Evolutionary conservation across 2,329 filamentous ascomycete genomes (phyloP), one percentile per base, ranked within the genome.

Genomic region (Epichloe hybrida): DNA sequence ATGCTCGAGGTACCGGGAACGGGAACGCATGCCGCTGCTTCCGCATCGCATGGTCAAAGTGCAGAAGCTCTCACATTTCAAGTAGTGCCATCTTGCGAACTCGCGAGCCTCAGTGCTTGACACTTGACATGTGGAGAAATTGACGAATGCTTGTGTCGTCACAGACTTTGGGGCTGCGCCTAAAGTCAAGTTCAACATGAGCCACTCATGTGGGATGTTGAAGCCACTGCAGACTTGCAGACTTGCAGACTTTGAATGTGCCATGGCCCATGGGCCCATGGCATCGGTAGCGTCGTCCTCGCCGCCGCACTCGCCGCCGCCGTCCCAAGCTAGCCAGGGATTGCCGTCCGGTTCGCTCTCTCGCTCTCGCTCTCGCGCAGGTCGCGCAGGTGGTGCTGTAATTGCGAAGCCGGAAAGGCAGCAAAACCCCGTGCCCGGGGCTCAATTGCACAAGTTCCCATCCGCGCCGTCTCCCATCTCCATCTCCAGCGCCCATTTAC

Each of bases 11-110:
- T 17, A 17, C 43, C 12, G 17, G n/a, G 15, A 42, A 47, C 17
- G 17, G 17, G 17, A 17, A 17, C 44, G 21, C 21, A 31, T 51
- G 49, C 49, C 49, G 49, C 49, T 47, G 44, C 49, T 46, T 51
- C 49, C 49, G 49, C 27, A 0, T 17, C 35, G 27, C 37, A 47
- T 41, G 44, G 43, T 13, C 31, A 23, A 20, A 38, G 8, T 11
- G 38, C 35, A 23, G 23, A 27, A 8, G 23, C 23, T 27, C 47
- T 12, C 47, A 41, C 47, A 43, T 27, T 21, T 46, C 11, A 31
- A 31, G 17, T 38, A 38, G 35, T 17, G 20, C 31, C 23, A 27
- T 2, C 23, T 27, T 27, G 23, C 35, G n/a, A 21, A 38, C 35
- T 46, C 17, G 27, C 17, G n/a, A 12, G 42, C 13, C 21, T 31